Evolutionary conservation across 2,329 filamentous ascomycete genomes (phyloP), one percentile per base, ranked within the genome.

Genomic region (Magnaporthiopsis incrustans): DNA sequence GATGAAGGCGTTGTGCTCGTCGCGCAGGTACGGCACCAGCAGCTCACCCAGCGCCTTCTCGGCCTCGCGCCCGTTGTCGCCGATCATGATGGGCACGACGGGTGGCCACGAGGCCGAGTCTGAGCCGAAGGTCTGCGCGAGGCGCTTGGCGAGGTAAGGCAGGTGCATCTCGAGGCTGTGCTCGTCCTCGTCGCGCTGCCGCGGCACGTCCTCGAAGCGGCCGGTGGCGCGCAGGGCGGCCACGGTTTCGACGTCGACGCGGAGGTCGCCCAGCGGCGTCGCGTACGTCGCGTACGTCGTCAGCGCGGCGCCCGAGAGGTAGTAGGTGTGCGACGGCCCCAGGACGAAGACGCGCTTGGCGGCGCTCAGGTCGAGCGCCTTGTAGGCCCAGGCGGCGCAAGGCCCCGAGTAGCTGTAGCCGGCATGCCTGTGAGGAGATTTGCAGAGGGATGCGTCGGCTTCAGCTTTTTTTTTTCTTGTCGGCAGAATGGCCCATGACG

Each of bases 91-190:
- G 0, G 95, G 95, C 0, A 97, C 83, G 4, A 99, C 82, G 8
- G 82, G 84, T 0, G 94, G 92, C 69, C 90, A 91, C 53, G 27
- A 14, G 57, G 79, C 77, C 1, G 76, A 76, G 68, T 56, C 62
- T 10, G 67, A 64, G 27, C 79, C 77, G 67, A 85, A 83, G 0
- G 79, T 81, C 65, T 81, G 77, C 62, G 82, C 71, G 2, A 87
- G 81, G 63, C 90, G 86, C 73, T 93, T 92, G 80, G 92, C 93
- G 67, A 98, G 89, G 72, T 96, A 97, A 0, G 95, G 94, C 11
- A 98, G 82, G 70, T 99, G 95, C 89, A 99, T 96, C 79, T 99
- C 95, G 1, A 98, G 83, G 62, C 91, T 97, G 76, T 99, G 95
- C 76, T 99, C 95, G 6, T 85, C 83, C 67, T 92, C 85, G 71